These are phyloP conservation scores for Pichia sp. DNA, from an alignment of 1,139 yeast species.

Conservation along the genomic window DNA sequence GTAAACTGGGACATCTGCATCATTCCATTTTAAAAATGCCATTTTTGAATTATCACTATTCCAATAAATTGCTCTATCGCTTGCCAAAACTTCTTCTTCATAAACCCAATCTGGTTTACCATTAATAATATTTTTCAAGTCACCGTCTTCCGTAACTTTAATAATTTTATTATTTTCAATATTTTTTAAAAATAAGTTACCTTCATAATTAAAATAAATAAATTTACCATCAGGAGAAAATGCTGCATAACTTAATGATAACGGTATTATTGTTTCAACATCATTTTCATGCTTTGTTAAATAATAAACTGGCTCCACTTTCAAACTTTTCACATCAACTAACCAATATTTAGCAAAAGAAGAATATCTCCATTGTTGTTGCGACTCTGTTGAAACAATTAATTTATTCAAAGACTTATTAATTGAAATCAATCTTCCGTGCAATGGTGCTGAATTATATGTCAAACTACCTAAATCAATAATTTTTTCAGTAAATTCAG, in stretches of 20 bases:
- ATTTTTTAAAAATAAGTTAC: slow-evolving; percentile 48
- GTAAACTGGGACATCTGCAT: slow-evolving; percentile 59
- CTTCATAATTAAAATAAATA: slow-evolving; percentile 60
- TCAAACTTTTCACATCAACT: slow-evolving; percentile 35
- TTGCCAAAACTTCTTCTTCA: slow-evolving; percentile 79
- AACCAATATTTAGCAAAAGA: slow-evolving; percentile 62
- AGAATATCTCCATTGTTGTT: slow-evolving; percentile 72
- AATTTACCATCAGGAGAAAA: slow-evolving; percentile 72
- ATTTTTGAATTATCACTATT: slow-evolving; percentile 61
- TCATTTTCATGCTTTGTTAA: slow-evolving; percentile 20
- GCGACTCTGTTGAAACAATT: slow-evolving; percentile 44
- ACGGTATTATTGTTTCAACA: slow-evolving; percentile 19
- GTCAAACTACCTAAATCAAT: slow-evolving; percentile 15
- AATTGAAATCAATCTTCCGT: slow-evolving; percentile 26
- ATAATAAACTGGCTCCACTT: slow-evolving; percentile 37
- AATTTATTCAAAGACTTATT: slow-evolving; percentile 40
- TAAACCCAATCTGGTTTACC: slow-evolving; percentile 97
- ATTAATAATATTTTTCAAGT: slow-evolving; percentile 51
- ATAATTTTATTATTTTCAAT: slow-evolving; percentile 30
- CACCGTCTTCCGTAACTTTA: slow-evolving; percentile 65
- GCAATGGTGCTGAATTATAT: slow-evolving; percentile 15
- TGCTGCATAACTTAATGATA: slow-evolving; percentile 45
- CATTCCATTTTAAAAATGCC: slow-evolving; percentile 64
- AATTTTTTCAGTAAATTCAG: slow-evolving; percentile 17
- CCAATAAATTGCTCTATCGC: slow-evolving; percentile 81